A percentile compares a stretch with the other conserved stretches of the same genome.
phyloP scores from a whole-genome alignment of 2,329 filamentous ascomycete genomes.

The Pseudogymnoascus destructans region DNA sequence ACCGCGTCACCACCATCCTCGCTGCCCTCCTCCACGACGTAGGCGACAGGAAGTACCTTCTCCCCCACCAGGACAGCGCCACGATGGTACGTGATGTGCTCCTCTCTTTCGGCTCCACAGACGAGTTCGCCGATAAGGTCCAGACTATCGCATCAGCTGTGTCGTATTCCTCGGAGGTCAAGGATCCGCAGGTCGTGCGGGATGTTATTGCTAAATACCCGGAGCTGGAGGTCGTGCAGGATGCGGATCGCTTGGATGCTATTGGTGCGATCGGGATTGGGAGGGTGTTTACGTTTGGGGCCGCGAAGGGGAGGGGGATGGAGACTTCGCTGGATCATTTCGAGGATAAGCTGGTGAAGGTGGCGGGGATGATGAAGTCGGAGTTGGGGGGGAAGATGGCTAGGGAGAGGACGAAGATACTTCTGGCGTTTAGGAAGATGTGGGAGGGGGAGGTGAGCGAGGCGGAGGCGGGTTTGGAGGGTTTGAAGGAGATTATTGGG shows the following conservation, averaged over 20 bases:
- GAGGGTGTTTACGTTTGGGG: slow-evolving; percentile 64
- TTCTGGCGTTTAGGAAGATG: slow-evolving; percentile 43
- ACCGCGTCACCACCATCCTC: slow-evolving; percentile 49
- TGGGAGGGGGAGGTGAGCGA: slow-evolving; percentile 39
- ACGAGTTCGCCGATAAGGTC: slow-evolving; percentile 48
- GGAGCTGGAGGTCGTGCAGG: slow-evolving; percentile 76
- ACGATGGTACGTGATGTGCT: slow-evolving; percentile 45
- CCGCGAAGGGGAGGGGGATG: slow-evolving; percentile 47
- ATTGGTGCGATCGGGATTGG: slow-evolving; percentile 78
- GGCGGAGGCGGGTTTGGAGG: slow-evolving; percentile 19
- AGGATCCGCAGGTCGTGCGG: slow-evolving; percentile 46
- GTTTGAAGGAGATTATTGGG: neutral
- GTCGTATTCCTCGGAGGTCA: slow-evolving; percentile 62
- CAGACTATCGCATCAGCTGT: slow-evolving; percentile 64
- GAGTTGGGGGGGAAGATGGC: slow-evolving; percentile 40
- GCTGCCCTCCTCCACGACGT: slow-evolving; percentile 75
- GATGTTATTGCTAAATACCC: slow-evolving; percentile 51
- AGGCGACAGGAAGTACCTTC: slow-evolving; percentile 45
- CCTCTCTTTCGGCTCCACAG: slow-evolving; percentile 39
- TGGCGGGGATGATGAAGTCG: slow-evolving; percentile 54
- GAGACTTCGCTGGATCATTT: slow-evolving; percentile 61
- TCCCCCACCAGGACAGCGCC: slow-evolving; percentile 41
- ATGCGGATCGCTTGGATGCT: slow-evolving; percentile 85
- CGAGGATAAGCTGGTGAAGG: slow-evolving; percentile 55
- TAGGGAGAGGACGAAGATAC: slow-evolving; percentile 37